Evolutionary conservation across 768 basidiomycete species (phyloP).

Genomic region (Lactarius deliciosus): DNA sequence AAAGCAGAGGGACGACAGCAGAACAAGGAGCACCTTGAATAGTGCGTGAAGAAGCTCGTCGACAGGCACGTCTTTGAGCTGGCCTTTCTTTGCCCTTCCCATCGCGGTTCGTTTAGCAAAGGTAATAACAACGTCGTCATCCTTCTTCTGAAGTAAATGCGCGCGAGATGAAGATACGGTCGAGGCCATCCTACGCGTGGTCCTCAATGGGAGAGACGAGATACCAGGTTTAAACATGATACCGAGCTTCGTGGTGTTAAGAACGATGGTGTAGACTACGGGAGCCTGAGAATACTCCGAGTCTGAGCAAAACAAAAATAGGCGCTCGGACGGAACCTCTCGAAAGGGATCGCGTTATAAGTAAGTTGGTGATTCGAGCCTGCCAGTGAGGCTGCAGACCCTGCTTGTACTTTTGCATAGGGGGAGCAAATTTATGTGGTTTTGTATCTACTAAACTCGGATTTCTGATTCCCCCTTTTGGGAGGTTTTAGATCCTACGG

Average conservation of each 20-base stretch:
- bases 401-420: no score
- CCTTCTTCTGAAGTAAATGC: slow-evolving; percentile 57
- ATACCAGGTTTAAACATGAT: neutral
- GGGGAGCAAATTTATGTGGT: no score
- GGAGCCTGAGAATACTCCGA: neutral
- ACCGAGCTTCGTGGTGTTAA: neutral
- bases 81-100: slow-evolving; percentile 87
- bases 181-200: slow-evolving; percentile 16
- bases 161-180: slow-evolving; percentile 44
- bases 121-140: slow-evolving; percentile 85
- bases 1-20: no score
- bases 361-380: no score
- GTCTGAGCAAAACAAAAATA: neutral
- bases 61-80: slow-evolving; percentile 82
- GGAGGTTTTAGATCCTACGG: no score
- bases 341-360: no score
- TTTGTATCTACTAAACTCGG: no score
- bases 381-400: no score
- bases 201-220: slow-evolving; percentile 3
- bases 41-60: slow-evolving; percentile 84
- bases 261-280: neutral
- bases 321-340: no score
- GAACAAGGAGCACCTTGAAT: slow-evolving; percentile 55
- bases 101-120: slow-evolving; percentile 90
- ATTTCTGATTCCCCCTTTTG: no score